phyloP scores from a whole-genome alignment of 2,329 filamentous ascomycete species.

The Decorospora gaudefroyi region DNA sequence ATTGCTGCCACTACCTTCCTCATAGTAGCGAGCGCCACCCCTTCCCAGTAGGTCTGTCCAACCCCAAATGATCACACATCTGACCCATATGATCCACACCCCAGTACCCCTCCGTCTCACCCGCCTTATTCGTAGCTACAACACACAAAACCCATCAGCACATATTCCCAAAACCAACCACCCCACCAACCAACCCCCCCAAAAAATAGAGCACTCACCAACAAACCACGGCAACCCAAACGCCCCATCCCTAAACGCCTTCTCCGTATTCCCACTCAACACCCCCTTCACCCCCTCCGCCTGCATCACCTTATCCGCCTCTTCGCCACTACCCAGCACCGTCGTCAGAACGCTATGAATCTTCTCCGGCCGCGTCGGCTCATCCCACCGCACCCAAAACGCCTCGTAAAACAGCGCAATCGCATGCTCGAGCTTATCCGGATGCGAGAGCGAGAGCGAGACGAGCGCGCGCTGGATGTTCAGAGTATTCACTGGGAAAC shows the following conservation, averaged over 20 bases:
- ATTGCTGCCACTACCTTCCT: not conserved
- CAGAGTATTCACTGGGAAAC: conserved; percentile 60
- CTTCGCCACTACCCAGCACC: conserved; percentile 54
- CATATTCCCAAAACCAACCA: not conserved
- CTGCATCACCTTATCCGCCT: conserved; percentile 48
- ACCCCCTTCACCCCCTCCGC: conserved; percentile 53
- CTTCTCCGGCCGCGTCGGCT: conserved; percentile 53
- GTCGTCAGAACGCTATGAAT: conserved; percentile 52
- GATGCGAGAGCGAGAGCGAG: conserved; percentile 52
- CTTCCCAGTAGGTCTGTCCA: conserved; percentile 50
- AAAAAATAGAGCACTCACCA: conserved; percentile 29
- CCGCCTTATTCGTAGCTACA: conserved; percentile 58
- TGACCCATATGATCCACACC: conserved; percentile 65
- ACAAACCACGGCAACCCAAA: conserved; percentile 66
- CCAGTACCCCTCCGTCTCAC: conserved; percentile 61
- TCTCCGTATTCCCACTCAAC: conserved; percentile 56
- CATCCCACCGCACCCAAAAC: conserved; percentile 57
- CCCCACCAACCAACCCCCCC: too few species aligned
- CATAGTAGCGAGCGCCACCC: conserved; percentile 50
- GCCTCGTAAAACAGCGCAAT: conserved; percentile 56
- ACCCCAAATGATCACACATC: conserved; percentile 57
- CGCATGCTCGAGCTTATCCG: conserved; percentile 48
- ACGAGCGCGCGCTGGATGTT: conserved; percentile 58
- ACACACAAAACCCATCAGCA: conserved; percentile 3
- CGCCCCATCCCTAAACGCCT: conserved; percentile 58